Percentiles rank a stretch among this genome's conserved stretches.
Evolutionary conservation across 2,329 filamentous ascomycete genomes (phyloP).

Genomic region (Myriosclerotinia duriaeana): DNA sequence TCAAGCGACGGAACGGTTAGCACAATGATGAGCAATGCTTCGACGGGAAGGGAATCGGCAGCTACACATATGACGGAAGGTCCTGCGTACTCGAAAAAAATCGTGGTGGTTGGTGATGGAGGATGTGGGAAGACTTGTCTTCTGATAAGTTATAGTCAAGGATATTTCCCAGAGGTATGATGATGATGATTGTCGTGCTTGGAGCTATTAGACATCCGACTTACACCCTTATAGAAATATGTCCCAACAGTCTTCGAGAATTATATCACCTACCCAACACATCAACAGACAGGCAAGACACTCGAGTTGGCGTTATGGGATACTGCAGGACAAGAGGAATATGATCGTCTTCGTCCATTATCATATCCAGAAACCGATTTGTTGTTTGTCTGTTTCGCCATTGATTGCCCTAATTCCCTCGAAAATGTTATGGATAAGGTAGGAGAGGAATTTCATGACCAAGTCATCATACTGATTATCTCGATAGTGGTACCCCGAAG

Average conservation of each 20-base stretch:
- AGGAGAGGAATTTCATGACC: constrained; percentile 27
- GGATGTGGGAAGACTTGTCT: constrained; percentile 98
- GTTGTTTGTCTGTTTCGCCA: constrained; percentile 98
- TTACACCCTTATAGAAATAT: constrained; percentile 73
- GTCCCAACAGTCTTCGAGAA: constrained; percentile 99
- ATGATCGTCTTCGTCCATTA: constrained; percentile 89
- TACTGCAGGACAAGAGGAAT: constrained; percentile 97
- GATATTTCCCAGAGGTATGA: constrained; percentile 93
- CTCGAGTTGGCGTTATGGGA: constrained; percentile 98
- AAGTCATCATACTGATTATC: constrained; percentile 18
- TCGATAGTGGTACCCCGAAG: constrained; percentile 93
- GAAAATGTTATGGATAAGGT: constrained; percentile 99
- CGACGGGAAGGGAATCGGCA: constrained; percentile 71
- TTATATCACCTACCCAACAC: constrained; percentile 96
- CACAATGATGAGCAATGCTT: constrained; percentile 74
- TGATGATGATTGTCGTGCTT: not conserved
- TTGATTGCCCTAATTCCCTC: constrained; percentile 96
- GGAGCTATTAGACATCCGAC: constrained; percentile 34
- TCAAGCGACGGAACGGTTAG: constrained; percentile 89
- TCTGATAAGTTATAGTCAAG: constrained; percentile 97
- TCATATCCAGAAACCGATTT: constrained; percentile 98
- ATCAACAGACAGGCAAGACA: constrained; percentile 83
- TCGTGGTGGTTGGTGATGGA: constrained; percentile 96
- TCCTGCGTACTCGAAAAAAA: constrained; percentile 96
- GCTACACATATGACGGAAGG: constrained; percentile 86